These are phyloP conservation scores for Fusarium bulbicola DNA, from an alignment of 2,329 filamentous ascomycete species.

Conservation along the genomic window DNA sequence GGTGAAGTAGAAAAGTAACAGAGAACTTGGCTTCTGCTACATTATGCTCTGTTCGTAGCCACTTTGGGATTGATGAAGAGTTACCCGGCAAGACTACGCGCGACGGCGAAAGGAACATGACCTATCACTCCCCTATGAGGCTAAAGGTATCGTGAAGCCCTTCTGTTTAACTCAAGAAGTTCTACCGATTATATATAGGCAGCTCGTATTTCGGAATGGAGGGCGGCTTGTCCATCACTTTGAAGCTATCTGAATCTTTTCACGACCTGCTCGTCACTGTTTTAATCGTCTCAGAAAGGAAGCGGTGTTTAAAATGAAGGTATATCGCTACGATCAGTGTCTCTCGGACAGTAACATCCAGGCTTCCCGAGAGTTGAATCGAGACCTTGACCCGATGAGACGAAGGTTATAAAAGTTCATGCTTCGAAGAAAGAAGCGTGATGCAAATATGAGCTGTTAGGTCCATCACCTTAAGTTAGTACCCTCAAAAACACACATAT, in stretches of 20 bases:
- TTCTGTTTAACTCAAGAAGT: accelerated
- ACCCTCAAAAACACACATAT: too few species aligned
- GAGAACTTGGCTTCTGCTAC: background rate
- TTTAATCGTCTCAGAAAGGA: too few species aligned
- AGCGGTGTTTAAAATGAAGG: accelerated
- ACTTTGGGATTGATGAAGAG: background rate
- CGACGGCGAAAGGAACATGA: background rate
- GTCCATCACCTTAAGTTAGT: too few species aligned
- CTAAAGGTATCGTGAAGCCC: accelerated
- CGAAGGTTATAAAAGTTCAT: too few species aligned
- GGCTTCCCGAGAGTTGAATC: too few species aligned
- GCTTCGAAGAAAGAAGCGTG: too few species aligned
- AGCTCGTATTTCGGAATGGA: accelerated
- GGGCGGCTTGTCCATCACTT: background rate
- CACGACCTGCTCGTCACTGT: accelerated
- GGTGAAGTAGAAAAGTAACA: background rate
- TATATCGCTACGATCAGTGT: accelerated
- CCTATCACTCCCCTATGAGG: background rate
- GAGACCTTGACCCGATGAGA: too few species aligned
- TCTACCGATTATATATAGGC: accelerated
- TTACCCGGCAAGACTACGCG: background rate
- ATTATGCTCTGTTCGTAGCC: accelerated
- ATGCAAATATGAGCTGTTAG: too few species aligned
- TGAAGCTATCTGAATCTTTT: background rate
- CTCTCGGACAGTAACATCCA: too few species aligned